Evolutionary conservation across 805 yeast species (phyloP), one percentile per base, ranked within the genome.

Genomic region (Wickerhamiella kazuoi): DNA sequence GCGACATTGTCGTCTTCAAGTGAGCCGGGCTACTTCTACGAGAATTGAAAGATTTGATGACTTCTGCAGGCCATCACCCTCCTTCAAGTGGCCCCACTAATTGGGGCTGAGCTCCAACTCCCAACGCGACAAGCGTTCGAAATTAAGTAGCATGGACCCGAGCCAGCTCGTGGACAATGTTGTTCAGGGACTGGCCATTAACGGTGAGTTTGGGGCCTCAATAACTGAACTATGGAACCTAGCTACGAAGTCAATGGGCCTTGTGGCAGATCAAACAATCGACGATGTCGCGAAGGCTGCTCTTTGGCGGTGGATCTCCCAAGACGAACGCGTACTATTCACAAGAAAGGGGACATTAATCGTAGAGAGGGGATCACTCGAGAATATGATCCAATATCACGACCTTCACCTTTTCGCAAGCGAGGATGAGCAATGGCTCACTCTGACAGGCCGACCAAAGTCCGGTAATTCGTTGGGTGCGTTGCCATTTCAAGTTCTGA

Each of bases 401-500:
- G 29, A 39, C 9, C 40, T 48, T 11, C 47, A 42, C 9, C 43
- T 56, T 13, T 46, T 36, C 24, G 62, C 59, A 6, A 46, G 51
- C 11, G 60, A 54, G 28, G 56, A 56, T 14, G 41, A 50, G 21
- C 60, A 57, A 32, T 62, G 65, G 64, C 30, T 44, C 11, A 50
- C 45, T 5, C 45, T 62, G 6, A 61, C 66, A 0, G 63, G 62
- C 2, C 33, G 41, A 9, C 53, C 56, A 0, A 49, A 49, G 21
- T 49, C 46, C 13, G 56, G 48, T 7, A 53, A 50, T 34, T 40
- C 52, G 29, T 41, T 58, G n/a, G 64, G 65, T 3, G 39, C 46
- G 3, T 47, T 47, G 40, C 61, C 68, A 29, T 66, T 64, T 45
- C 59, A 57, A 29, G 44, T 64, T 18, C 52, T 64, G 5, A 50